These are phyloP conservation scores for Phyllosticta citrichinensis DNA, from an alignment of 2,329 filamentous ascomycete genomes.

Conservation along the genomic window DNA sequence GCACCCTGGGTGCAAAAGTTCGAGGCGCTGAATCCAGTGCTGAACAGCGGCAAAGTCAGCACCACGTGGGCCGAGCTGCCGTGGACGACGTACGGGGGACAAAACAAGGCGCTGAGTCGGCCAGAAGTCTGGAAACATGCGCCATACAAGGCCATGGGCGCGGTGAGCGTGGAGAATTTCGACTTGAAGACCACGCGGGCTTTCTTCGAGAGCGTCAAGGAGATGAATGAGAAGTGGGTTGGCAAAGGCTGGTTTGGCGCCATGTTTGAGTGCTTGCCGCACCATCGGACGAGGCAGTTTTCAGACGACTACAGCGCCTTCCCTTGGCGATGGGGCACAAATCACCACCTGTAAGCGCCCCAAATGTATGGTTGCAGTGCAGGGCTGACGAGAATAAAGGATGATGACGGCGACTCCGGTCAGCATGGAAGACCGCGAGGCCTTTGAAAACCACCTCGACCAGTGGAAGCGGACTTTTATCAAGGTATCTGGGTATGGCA, in stretches of 20 bases:
- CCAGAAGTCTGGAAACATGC: slow-evolving; percentile 3
- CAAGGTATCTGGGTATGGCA: slow-evolving; percentile 14
- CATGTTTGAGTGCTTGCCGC: slow-evolving; percentile 1
- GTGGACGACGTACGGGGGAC: slow-evolving; percentile 1
- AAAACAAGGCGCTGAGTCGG: slow-evolving; percentile 3
- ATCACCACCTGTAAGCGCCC: background rate
- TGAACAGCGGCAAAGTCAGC: background rate
- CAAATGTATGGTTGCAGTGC: background rate
- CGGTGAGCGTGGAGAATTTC: background rate
- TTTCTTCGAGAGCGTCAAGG: slow-evolving; percentile 3
- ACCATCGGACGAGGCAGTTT: slow-evolving; percentile 1
- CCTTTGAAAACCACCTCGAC: background rate
- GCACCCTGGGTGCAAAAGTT: background rate
- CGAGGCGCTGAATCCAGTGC: background rate
- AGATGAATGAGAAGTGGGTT: slow-evolving; percentile 1
- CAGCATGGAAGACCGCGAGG: background rate
- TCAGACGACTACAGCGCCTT: background rate
- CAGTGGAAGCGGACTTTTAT: slow-evolving; percentile 16
- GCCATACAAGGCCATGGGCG: slow-evolving; percentile 5
- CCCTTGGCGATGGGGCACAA: background rate
- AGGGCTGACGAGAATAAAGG: background rate
- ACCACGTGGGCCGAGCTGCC: slow-evolving; percentile 1
- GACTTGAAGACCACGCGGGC: background rate
- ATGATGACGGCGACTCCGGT: slow-evolving; percentile 1
- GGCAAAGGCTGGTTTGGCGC: slow-evolving; percentile 1